A percentile compares a stretch with the other conserved stretches of the same genome.
Evolutionary conservation across 495 filamentous ascomycete species (phyloP).

Genomic region (Trichodelitschia bisporula): DNA sequence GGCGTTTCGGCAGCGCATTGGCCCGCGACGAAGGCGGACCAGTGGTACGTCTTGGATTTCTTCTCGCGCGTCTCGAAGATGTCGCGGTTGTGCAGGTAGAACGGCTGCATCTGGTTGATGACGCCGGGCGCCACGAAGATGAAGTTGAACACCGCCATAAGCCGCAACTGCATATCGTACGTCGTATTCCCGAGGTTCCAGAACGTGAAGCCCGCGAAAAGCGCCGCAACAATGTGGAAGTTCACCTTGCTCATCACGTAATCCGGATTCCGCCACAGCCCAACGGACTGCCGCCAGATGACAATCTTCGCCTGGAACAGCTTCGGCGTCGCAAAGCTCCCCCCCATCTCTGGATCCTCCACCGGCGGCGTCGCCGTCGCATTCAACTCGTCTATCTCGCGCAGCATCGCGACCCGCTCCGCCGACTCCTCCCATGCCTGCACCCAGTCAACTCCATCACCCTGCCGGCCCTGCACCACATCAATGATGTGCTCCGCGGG

Average conservation of each 20-base stretch:
- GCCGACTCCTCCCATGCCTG: conserved; percentile 44
- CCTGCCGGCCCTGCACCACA: conserved; percentile 25
- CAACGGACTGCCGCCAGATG: conserved; percentile 42
- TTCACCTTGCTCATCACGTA: conserved; percentile 60
- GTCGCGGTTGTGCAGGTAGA: conserved; percentile 26
- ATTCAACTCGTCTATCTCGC: conserved; percentile 26
- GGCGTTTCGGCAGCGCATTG: conserved; percentile 59
- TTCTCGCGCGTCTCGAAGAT: neutral
- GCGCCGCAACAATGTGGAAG: conserved; percentile 38
- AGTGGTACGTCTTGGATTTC: conserved; percentile 27
- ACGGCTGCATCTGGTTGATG: conserved; percentile 58
- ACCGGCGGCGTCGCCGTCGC: conserved; percentile 1
- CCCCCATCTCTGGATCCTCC: conserved; percentile 33
- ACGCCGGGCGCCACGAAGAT: conserved; percentile 45
- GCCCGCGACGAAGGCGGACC: conserved; percentile 61
- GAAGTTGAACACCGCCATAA: conserved; percentile 59
- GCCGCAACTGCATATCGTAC: conserved; percentile 50
- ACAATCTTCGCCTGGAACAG: conserved; percentile 35
- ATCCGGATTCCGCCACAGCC: conserved; percentile 44
- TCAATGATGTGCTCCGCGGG: conserved; percentile 74
- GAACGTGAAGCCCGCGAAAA: conserved; percentile 47
- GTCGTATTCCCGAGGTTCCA: conserved; percentile 43
- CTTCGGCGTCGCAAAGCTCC: conserved; percentile 32
- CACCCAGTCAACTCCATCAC: conserved; percentile 38
- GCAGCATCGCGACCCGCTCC: conserved; percentile 23